phyloP scores from a whole-genome alignment of 164 flowering plant genomes.

The Magnolia sinica region DNA sequence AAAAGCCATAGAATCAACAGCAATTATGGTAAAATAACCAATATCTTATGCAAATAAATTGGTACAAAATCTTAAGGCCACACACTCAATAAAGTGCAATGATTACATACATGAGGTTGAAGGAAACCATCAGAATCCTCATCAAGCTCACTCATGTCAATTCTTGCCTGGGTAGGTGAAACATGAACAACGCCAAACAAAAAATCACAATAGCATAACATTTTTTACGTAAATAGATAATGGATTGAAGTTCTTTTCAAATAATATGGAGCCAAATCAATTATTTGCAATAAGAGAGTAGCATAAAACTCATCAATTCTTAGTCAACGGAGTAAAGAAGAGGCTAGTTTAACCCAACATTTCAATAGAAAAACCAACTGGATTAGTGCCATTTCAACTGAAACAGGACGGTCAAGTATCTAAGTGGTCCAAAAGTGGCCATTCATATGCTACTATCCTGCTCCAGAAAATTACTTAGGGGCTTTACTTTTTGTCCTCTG shows the following conservation, averaged over 20 bases:
- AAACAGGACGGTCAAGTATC: neutral
- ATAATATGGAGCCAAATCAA: constrained; percentile 1
- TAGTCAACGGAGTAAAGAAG: neutral
- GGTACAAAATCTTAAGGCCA: neutral
- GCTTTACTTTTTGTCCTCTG: too few species aligned
- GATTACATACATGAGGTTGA: constrained; percentile 68
- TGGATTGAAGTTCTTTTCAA: neutral
- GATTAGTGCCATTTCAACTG: neutral
- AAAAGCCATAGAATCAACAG: neutral
- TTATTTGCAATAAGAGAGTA: neutral
- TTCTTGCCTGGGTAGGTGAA: constrained; percentile 97
- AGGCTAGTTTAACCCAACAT: neutral
- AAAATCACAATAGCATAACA: neutral
- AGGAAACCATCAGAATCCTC: constrained; percentile 99
- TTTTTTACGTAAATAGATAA: neutral
- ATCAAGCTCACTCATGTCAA: constrained; percentile 99
- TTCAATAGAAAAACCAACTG: neutral
- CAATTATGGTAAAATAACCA: neutral
- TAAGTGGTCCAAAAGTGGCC: neutral
- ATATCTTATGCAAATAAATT: too few species aligned
- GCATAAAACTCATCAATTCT: neutral
- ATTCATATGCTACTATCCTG: neutral
- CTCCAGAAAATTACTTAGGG: neutral
- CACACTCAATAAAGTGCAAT: neutral
- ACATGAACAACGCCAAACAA: constrained; percentile 49